A percentile compares a stretch with the other conserved stretches of the same genome.
These are phyloP conservation scores for Diplodia sapinea DNA, from an alignment of 2,329 filamentous ascomycete species.

Conservation along the genomic window DNA sequence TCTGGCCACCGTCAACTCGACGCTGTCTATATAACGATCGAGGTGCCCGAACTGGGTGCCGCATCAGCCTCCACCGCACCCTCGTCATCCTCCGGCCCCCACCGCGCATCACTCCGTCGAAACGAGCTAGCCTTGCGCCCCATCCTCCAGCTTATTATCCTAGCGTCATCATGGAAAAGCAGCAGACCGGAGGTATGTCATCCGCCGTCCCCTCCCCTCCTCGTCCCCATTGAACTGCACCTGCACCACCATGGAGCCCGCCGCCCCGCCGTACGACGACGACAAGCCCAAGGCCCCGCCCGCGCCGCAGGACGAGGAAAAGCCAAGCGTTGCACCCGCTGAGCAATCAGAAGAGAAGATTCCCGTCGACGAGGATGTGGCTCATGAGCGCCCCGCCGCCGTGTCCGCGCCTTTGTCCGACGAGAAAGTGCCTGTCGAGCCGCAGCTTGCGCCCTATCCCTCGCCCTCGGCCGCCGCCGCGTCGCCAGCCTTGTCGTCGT, in stretches of 20 bases:
- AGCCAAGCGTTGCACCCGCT: conserved; percentile 1
- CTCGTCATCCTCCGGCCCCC: conserved; percentile 9
- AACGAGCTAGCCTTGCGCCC: conserved; percentile 15
- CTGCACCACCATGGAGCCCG: background rate
- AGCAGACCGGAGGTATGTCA: conserved; percentile 22
- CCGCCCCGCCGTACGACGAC: background rate
- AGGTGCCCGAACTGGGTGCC: background rate
- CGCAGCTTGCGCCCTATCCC: conserved; percentile 8
- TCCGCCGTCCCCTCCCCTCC: background rate
- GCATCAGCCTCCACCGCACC: background rate
- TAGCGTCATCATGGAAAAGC: conserved; percentile 30
- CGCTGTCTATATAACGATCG: background rate
- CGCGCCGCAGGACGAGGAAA: background rate
- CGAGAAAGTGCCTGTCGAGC: conserved; percentile 14
- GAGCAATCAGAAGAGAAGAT: background rate
- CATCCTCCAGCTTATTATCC: conserved; percentile 8
- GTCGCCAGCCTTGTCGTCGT: background rate
- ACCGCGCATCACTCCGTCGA: background rate
- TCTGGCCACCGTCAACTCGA: background rate
- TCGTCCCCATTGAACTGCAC: background rate
- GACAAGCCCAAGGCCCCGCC: conserved; percentile 4
- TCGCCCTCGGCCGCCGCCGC: background rate
- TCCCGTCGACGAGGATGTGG: background rate
- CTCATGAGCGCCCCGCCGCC: background rate
- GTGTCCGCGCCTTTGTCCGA: background rate